A percentile compares a stretch with the other conserved stretches of the same genome.
phyloP scores from a whole-genome alignment of 345 rosid genomes.

The Eucalyptus rudis region DNA sequence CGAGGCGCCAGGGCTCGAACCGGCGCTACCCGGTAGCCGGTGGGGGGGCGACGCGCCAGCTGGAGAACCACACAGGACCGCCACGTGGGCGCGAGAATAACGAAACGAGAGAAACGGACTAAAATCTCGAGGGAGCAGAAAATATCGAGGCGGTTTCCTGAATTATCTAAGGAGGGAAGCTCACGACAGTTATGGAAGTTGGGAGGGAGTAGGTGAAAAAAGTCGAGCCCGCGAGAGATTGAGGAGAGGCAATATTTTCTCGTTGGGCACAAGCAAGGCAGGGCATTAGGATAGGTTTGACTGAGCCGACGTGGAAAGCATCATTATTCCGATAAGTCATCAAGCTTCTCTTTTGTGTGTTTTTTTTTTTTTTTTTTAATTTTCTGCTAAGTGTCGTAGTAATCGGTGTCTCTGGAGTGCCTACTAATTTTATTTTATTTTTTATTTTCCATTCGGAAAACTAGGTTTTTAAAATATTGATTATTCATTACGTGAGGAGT shows the following conservation, averaged over 20 bases:
- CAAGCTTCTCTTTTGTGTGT: background rate
- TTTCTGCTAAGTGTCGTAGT: background rate
- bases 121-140: background rate
- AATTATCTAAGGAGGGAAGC: background rate
- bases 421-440: background rate
- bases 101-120: background rate
- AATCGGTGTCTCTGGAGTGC: background rate
- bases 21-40: constrained; percentile 10
- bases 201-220: background rate
- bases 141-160: background rate
- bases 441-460: background rate
- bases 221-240: background rate
- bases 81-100: background rate
- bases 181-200: constrained; percentile 3
- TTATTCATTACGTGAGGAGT: background rate
- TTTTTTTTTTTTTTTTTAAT: background rate
- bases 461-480: background rate
- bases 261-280: background rate
- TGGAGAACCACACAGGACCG: constrained; percentile 12
- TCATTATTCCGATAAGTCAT: background rate
- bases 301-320: background rate
- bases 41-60: background rate
- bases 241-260: background rate
- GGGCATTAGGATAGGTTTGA: background rate
- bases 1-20: background rate